Base-by-base conservation (phyloP, 441 rosid genomes). In the Macaranga tanarius region DNA sequence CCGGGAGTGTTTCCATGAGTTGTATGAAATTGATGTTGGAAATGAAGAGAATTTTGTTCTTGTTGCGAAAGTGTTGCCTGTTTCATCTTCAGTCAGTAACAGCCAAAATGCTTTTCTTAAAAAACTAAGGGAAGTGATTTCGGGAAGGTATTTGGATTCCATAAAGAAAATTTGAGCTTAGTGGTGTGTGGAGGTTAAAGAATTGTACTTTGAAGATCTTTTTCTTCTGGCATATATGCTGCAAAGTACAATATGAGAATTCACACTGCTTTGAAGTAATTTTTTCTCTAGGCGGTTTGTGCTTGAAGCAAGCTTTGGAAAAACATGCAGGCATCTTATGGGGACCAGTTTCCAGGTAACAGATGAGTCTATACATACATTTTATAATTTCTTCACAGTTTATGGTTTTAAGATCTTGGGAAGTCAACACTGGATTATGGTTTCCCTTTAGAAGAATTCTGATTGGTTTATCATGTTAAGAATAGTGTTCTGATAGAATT, bases 1-100 rank as follows among this genome's bases (percentile, higher is more conserved):
- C 60, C 62, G 71, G 75, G 76, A 76, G 69, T 76, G 86, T 48
- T 95, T 92, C 69, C 45, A 52, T 5, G 96, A 89, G 62, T 69
- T 91, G 67, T 87, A 88, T 76, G 96, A 95, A 81, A 90, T 95
- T 15, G 92, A 90, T 76, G 89, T 81, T 51, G 89, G 87, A 19
- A 89, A 90, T 80, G 89, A 73, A 56, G 93, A 92, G 73, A 90
- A 89, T 66, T 82, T 84, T 65, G 86, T 92, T 76, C 87, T 93
- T 25, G 71, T 88, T 26, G 98, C 93, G n/a, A 79, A 85, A 0
- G 38, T 62, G 22, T 31, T 76, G 7, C 47, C 76, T 40, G 7
- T 52, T 38, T 67, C 38, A 15, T 71, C 82, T 28, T 38, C 81
- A 4, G 62, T 1, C 60, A 10, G 45, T 54, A 78, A 84, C 23